These are phyloP conservation scores for Thelonectria olida DNA, from an alignment of 2,329 filamentous ascomycete species.

Conservation along the genomic window DNA sequence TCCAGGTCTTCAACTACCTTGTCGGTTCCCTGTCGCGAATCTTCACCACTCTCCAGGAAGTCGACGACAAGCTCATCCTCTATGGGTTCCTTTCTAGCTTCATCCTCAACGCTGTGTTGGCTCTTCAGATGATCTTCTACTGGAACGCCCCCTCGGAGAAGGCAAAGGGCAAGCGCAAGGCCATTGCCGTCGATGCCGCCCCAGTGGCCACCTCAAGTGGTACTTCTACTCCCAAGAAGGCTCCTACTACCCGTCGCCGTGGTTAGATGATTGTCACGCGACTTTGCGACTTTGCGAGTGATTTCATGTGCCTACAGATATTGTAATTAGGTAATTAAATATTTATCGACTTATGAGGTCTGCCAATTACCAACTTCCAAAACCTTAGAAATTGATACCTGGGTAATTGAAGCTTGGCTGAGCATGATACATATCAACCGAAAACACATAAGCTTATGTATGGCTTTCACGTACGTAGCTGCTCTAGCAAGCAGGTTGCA, in stretches of 20 bases:
- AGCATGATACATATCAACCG: neutral
- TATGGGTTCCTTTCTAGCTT: conserved; percentile 95
- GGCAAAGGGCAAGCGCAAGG: conserved; percentile 54
- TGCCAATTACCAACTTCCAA: neutral
- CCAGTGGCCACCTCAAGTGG: conserved; percentile 41
- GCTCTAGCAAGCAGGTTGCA: neutral
- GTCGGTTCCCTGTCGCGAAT: conserved; percentile 91
- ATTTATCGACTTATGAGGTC: conserved; percentile 16
- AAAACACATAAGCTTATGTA: neutral
- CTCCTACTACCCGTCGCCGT: conserved; percentile 55
- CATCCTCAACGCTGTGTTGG: conserved; percentile 85
- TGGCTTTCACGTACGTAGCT: neutral
- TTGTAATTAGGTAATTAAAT: conserved; percentile 17
- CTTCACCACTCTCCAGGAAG: conserved; percentile 97
- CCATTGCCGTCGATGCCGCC: conserved; percentile 38
- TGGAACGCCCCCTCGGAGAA: conserved; percentile 77
- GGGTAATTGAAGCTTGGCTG: neutral
- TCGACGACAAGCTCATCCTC: conserved; percentile 94
- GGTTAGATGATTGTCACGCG: conserved; percentile 43
- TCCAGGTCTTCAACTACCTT: conserved; percentile 97
- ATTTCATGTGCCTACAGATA: conserved; percentile 22
- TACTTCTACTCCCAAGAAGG: conserved; percentile 49
- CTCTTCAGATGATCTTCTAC: conserved; percentile 93
- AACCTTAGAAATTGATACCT: neutral
- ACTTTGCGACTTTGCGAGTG: conserved; percentile 25